Conservation (phyloP, 2,329 filamentous ascomycete species). For the Fusarium phyllophilum region DNA sequence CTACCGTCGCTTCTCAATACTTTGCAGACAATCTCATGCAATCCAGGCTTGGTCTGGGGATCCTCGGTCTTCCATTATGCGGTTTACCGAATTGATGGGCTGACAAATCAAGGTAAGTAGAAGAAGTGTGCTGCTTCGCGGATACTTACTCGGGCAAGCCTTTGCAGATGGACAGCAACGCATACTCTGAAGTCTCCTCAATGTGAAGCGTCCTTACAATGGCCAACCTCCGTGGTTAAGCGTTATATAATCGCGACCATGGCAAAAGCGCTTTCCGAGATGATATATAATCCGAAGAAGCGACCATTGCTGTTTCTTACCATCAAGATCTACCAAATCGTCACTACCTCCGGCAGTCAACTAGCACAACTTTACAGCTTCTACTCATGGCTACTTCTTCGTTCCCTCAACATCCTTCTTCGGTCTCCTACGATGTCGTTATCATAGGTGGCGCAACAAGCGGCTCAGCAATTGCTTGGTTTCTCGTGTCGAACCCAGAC, state of each 20-base stretch:
- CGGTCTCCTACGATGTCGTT: background rate
- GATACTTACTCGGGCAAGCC: background rate
- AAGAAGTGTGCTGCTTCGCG: background rate
- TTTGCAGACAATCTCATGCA: background rate
- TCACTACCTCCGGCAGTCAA: too few species aligned
- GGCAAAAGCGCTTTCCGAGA: background rate
- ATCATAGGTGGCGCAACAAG: conserved; percentile 22
- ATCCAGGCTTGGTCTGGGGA: too few species aligned
- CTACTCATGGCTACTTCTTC: background rate
- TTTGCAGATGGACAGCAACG: too few species aligned
- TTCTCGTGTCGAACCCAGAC: conserved; percentile 10
- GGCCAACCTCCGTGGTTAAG: background rate
- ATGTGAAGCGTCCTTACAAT: too few species aligned
- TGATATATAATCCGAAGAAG: background rate
- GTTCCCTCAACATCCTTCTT: background rate
- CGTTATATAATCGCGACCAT: background rate
- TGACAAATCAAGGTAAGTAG: background rate
- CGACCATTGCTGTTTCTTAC: too few species aligned
- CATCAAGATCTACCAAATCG: background rate
- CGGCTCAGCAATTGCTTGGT: conserved; percentile 22
- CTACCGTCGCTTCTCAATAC: background rate
- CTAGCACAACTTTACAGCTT: background rate
- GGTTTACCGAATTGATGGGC: background rate
- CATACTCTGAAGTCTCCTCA: background rate
- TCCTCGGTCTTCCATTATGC: background rate